Conservation (phyloP, 257 asterid species). For the Forsythia suspensa region DNA sequence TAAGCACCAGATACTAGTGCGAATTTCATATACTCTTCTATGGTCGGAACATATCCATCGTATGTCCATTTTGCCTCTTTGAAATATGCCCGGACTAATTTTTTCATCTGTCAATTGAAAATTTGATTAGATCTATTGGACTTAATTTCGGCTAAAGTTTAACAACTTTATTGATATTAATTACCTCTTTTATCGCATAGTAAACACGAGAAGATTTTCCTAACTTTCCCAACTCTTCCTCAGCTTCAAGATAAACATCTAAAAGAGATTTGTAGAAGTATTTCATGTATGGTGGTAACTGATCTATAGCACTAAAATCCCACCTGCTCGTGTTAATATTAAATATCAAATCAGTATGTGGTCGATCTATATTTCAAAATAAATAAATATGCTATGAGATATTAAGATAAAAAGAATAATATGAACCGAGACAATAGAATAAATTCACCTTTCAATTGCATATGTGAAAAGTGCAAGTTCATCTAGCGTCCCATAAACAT, state of each 20-base stretch:
- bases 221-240: conserved; percentile 16
- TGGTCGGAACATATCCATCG: neutral
- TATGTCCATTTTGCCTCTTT: conserved; percentile 34
- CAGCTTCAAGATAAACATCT: conserved; percentile 21
- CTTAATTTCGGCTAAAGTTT: neutral
- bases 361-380: no score
- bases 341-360: neutral
- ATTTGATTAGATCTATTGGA: neutral
- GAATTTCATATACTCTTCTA: neutral
- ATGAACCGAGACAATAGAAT: neutral
- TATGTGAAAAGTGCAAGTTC: conserved; percentile 28
- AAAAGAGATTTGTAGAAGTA: conserved; percentile 9
- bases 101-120: neutral
- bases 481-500: conserved; percentile 27
- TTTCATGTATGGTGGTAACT: conserved; percentile 26
- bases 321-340: conserved; percentile 19
- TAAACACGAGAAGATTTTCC: neutral
- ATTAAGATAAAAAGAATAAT: neutral
- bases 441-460: conserved; percentile 21
- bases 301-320: conserved; percentile 12
- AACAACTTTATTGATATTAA: neutral
- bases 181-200: conserved; percentile 26
- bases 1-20: neutral
- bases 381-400: neutral
- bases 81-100: neutral